Evolutionary conservation across 345 rosid genomes (phyloP), one percentile per base, ranked within the genome.

Genomic region (Abelmoschus esculentus): DNA sequence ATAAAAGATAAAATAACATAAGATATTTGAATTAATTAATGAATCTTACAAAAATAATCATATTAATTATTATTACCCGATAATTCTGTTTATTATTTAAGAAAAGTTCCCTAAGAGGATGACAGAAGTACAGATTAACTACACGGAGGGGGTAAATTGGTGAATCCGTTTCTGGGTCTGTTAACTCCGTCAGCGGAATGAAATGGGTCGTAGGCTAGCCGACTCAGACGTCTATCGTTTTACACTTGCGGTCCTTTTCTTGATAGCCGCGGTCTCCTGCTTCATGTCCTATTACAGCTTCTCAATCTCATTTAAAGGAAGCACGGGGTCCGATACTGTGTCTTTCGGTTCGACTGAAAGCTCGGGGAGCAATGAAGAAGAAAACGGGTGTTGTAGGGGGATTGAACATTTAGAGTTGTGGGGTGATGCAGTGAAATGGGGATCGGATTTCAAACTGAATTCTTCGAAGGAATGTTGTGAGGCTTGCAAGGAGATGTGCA

Each of bases 341-440:
- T 36, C 67, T 44, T 7, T 68, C 61, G 68, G 22, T 63, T 70
- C 80, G 5, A 31, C 3, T 22, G 31, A 29, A 28, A 19, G 11
- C 26, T 42, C 54, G 49, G 26, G 8, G 26, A 53, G 3, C 17
- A n/a, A 69, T 17, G 57, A 4, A n/a, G 71, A 42, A 4, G 67
- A 42, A 28, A 56, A 44, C 47, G 79, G 17, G 29, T 80, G 86
- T 50, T 83, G 82, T 38, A 58, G 78, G 71, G 86, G 86, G 57
- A 70, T 77, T 66, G 70, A 73, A 46, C 79, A 80, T 74, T 65
- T 83, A 76, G 86, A 78, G 79, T 74, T 80, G 11, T 78, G 86
- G 86, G 86, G 84, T 58, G 79, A 80, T 63, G 81, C 84, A 2
- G 81, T 80, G 28, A 83, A 83, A 70, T 78, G 84, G 82, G 86